Percentiles rank a stretch among this genome's conserved stretches.
Conservation (phyloP, 2,329 filamentous ascomycete species). For the Aspergillus costaricaensis region DNA sequence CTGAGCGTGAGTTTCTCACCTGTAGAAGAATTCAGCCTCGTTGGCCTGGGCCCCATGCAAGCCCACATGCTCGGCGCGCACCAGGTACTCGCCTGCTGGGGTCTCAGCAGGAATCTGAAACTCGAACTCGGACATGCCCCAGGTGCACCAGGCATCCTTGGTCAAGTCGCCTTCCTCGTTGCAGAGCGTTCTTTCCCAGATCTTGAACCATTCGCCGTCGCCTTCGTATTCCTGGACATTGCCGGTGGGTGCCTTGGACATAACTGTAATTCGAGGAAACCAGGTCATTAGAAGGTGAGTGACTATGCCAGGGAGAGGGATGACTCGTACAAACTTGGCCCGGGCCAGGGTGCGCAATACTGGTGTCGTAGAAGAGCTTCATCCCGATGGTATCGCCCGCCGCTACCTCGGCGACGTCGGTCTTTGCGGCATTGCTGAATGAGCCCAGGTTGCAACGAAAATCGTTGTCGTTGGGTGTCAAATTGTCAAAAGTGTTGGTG, state of each 20-base stretch:
- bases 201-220: slow-evolving; percentile 28
- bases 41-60: slow-evolving; percentile 47
- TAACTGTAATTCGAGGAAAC: background rate
- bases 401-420: slow-evolving; percentile 19
- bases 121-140: slow-evolving; percentile 14
- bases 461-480: slow-evolving; percentile 20
- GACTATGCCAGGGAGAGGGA: background rate
- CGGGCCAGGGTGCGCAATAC: slow-evolving; percentile 20
- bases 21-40: slow-evolving; percentile 53
- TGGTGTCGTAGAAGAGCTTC: slow-evolving; percentile 18
- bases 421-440: slow-evolving; percentile 20
- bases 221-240: slow-evolving; percentile 24
- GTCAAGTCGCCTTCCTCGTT: slow-evolving; percentile 17
- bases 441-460: slow-evolving; percentile 24
- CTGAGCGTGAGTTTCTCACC: slow-evolving; percentile 21
- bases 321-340: slow-evolving; percentile 20
- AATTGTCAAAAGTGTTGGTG: slow-evolving; percentile 16
- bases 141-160: slow-evolving; percentile 21
- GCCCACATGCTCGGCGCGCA: slow-evolving; percentile 53
- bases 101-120: slow-evolving; percentile 47
- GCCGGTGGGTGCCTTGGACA: slow-evolving; percentile 22
- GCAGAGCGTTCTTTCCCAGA: slow-evolving; percentile 23
- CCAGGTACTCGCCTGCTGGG: slow-evolving; percentile 52
- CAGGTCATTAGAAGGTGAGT: too few relatives aligned
- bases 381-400: slow-evolving; percentile 22